Evolutionary conservation across 331 rosid genomes (phyloP).

Genomic region (Rhamnella rubrinervis): DNA sequence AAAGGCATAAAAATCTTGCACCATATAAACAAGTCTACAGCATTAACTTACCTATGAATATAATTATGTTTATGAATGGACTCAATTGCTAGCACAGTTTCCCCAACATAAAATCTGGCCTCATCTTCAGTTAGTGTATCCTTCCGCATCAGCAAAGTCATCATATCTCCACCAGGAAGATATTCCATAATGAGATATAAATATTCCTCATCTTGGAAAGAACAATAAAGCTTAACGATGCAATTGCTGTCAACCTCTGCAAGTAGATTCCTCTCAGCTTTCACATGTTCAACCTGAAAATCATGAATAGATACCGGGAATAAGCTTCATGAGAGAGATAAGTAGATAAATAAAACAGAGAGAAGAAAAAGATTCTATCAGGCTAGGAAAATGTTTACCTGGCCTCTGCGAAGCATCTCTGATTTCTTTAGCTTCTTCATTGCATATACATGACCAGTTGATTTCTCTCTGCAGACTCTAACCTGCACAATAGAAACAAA

Average conservation of each 20-base stretch:
- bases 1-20: constrained; percentile 18
- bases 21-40: constrained; percentile 4
- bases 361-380: constrained; percentile 13
- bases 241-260: constrained; percentile 98
- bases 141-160: constrained; percentile 97
- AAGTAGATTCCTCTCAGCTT: constrained; percentile 97
- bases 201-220: constrained; percentile 93
- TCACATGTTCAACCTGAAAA: constrained; percentile 93
- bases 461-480: constrained; percentile 88
- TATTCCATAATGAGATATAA: constrained; percentile 97
- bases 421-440: constrained; percentile 99
- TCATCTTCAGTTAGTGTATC: constrained; percentile 91
- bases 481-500: constrained; percentile 51
- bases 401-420: constrained; percentile 99
- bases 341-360: neutral
- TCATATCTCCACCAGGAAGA: constrained; percentile 99
- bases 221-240: constrained; percentile 88
- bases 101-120: constrained; percentile 94
- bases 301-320: constrained; percentile 19
- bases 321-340: constrained; percentile 4
- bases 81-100: constrained; percentile 90
- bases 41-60: constrained; percentile 72
- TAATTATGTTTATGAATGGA: constrained; percentile 96
- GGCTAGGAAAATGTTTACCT: constrained; percentile 40
- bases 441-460: constrained; percentile 90